These are phyloP conservation scores for Magnolia sinica DNA, from an alignment of 164 flowering plant species.

Conservation along the genomic window DNA sequence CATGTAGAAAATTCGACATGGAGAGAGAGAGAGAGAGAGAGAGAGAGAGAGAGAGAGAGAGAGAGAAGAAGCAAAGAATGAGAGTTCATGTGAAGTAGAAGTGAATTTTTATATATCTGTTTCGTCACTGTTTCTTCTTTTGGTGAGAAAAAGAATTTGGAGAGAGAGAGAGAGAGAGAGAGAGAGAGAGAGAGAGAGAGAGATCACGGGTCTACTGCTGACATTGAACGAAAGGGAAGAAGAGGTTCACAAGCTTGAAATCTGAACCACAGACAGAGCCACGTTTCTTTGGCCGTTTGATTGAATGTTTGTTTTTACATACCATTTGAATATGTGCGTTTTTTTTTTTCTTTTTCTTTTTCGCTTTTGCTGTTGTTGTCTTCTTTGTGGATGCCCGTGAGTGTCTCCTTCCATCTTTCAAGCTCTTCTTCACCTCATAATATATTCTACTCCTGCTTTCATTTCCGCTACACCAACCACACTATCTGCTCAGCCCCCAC, in stretches of 20 bases:
- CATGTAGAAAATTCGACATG: constrained; percentile 28
- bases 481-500: no score
- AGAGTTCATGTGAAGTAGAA: background rate
- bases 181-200: constrained; percentile 23
- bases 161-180: constrained; percentile 26
- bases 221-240: constrained; percentile 19
- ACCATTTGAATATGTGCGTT: background rate
- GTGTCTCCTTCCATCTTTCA: constrained; percentile 6
- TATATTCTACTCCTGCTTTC: no score
- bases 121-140: background rate
- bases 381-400: constrained; percentile 34
- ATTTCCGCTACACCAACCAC: no score
- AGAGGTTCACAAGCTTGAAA: constrained; percentile 33
- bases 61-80: background rate
- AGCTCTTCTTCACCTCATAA: no score
- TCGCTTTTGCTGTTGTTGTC: constrained; percentile 9
- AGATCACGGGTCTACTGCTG: constrained; percentile 65
- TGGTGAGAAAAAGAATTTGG: background rate
- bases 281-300: constrained; percentile 5
- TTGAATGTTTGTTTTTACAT: background rate
- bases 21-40: constrained; percentile 2
- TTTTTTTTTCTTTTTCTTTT: background rate
- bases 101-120: background rate
- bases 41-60: constrained; percentile 19
- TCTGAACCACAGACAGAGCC: constrained; percentile 36